Evolutionary conservation across 192 early-diverging fungal genomes (phyloP), one percentile per base, ranked within the genome.

Genomic region (Podochytrium sp.): DNA sequence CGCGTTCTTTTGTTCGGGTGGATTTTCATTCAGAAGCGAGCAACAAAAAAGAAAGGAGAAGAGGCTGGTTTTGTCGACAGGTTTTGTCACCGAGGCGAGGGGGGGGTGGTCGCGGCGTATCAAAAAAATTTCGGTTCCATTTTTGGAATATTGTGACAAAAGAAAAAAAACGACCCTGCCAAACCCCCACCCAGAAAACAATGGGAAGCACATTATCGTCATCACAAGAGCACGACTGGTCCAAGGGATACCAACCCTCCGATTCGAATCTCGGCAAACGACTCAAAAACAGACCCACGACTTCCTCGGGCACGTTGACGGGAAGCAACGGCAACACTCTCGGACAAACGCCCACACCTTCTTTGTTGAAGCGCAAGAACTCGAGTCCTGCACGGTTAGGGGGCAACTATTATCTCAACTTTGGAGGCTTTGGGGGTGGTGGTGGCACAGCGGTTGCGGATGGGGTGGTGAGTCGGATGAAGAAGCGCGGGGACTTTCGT

Each of bases 141-240:
- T n/a, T n/a, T n/a, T n/a, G n/a, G n/a, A n/a, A n/a, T n/a, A n/a
- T n/a, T n/a, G n/a, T n/a, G n/a, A n/a, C n/a, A n/a, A n/a, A n/a
- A n/a, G n/a, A n/a, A n/a, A n/a, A n/a, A n/a, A n/a, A n/a, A n/a
- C n/a, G n/a, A n/a, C n/a, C n/a, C n/a, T 18, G 12, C 29, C 55
- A 57, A 57, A 16, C 29, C 2, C 1, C 29, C 30, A 57, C 20
- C 20, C 4, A 16, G 18, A 20, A 61, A 61, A 61, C 1, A 30
- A 65, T 65, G 63, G 63, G 63, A 65, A 30, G 42, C 29, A 34
- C 29, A 2, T 41, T 35, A 23, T 47, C 63, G 16, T 27, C 43
- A 1, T 2, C 41, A 65, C n/a, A 49, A 65, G 43, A 41, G 7
- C 63, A 65, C 43, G 63, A 65, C 63, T 65, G 63, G 63, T 50